phyloP scores from a whole-genome alignment of 768 basidiomycete genomes.

The Cystobasidium ongulense region DNA sequence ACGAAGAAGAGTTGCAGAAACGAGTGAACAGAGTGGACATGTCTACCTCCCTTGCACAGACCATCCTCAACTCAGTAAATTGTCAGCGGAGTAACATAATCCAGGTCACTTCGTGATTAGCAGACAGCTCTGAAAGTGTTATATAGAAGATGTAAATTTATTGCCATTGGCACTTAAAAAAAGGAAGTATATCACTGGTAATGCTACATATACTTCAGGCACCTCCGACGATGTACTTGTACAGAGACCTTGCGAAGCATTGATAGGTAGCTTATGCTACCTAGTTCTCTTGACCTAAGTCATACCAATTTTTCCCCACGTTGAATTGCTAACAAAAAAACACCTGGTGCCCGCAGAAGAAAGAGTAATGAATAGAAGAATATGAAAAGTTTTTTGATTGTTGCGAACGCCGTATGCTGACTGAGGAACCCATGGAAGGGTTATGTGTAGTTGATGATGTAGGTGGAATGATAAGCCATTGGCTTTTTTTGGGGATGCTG shows the following conservation, averaged over 20 bases:
- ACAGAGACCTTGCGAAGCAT: not conserved
- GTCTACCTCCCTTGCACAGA: no score
- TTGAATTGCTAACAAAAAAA: not conserved
- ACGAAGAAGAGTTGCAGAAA: no score
- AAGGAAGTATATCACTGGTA: no score
- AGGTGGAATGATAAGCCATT: not conserved
- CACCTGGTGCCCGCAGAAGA: not conserved
- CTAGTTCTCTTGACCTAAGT: not conserved
- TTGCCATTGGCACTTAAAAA: no score
- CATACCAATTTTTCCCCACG: not conserved
- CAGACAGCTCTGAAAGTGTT: no score
- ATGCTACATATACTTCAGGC: no score
- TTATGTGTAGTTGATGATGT: not conserved
- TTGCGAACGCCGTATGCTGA: not conserved
- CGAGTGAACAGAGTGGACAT: no score
- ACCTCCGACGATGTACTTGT: not conserved
- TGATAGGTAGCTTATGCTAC: not conserved
- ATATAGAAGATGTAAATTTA: no score
- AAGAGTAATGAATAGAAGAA: not conserved
- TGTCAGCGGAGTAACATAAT: no score
- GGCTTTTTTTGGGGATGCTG: no score
- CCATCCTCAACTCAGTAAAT: no score
- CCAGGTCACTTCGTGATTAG: no score
- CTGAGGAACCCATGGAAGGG: not conserved
- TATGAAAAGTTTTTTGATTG: not conserved